Base-by-base conservation (phyloP, 2,329 filamentous ascomycete species). In the Phialophora macrospora region DNA sequence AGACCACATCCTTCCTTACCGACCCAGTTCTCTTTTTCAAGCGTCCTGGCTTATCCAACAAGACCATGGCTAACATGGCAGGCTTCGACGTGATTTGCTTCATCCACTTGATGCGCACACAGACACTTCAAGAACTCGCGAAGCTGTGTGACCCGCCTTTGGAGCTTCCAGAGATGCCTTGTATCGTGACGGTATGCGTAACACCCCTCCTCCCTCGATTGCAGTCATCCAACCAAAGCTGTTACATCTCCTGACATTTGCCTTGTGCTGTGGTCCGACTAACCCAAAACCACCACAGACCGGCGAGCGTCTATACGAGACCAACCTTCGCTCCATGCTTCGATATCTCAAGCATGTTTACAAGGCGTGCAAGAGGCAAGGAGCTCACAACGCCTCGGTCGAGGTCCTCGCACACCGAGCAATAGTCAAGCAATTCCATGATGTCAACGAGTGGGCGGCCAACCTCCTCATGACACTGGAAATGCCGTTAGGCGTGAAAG, bases 291-390 rank as follows among this genome's bases (percentile, higher is more conserved):
- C 12, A 20, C 46, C 17, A 6, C 30, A 59, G 55, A 54, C 54
- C 26, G 61, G 46, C 12, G 61, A 63, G 22, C 5, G 46, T 9
- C 34, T 58, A 9, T 60, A 55, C 11, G 56, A 54, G 28, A 54
- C 30, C 17, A 64, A 64, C 51, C 32, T 64, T 17, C 46, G 62
- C 26, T 4, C 41, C 8, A 6, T 64, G 4, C 46, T 64, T 7
- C 46, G 62, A 20, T 60, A 64, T 34, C 56, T 64, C 34, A 64
- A 64, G 17, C 48, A 60, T 4, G 62, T 64, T 24, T 22, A 52
- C 55, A 64, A 64, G 26, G n/a, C 22, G 20, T 64, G 55, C 55
- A 59, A 64, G 26, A 55, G 62, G 17, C 55, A 64, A 49, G 54
- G 30, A 14, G 24, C 46, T 32, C 17, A 2, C 38, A 32, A 55